Percentiles rank a stretch among this genome's conserved stretches.
Conservation (phyloP, 108 stramenopile genomes). For the Stephanodiscus minutulus region DNA sequence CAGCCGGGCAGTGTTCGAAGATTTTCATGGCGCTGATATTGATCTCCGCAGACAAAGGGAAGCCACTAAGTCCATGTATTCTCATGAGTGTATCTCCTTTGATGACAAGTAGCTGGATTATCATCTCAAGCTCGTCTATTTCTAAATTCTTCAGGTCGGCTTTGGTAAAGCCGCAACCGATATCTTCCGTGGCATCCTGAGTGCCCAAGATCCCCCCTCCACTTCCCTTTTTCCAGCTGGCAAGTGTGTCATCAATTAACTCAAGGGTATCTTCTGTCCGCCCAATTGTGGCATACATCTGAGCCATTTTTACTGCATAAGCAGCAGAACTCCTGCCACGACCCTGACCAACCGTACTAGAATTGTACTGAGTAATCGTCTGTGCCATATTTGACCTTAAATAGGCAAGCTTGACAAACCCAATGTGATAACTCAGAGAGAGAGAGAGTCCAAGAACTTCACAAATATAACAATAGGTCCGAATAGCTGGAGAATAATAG, state of each 20-base stretch:
- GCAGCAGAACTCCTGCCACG: conserved; percentile 27
- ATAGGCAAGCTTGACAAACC: conserved; percentile 20
- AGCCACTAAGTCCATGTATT: conserved; percentile 24
- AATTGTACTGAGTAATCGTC: not conserved
- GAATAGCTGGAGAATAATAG: conserved; percentile 10
- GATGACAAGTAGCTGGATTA: conserved; percentile 28
- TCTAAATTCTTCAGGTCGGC: conserved; percentile 24
- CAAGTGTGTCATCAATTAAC: conserved; percentile 33
- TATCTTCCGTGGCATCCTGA: conserved; percentile 24
- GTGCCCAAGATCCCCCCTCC: conserved; percentile 7
- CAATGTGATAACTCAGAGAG: conserved; percentile 19
- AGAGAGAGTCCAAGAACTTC: conserved; percentile 20
- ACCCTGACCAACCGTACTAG: not conserved
- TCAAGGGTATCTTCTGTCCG: conserved; percentile 27
- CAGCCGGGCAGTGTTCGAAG: conserved; percentile 39
- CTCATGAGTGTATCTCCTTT: conserved; percentile 32
- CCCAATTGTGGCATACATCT: conserved; percentile 44
- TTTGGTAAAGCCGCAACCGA: conserved; percentile 39
- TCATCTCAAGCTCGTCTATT: conserved; percentile 34
- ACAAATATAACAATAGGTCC: conserved; percentile 23
- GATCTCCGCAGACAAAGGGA: conserved; percentile 23
- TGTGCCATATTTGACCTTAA: not conserved
- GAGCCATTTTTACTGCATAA: conserved; percentile 38
- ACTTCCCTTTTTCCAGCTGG: conserved; percentile 18
- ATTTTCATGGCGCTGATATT: conserved; percentile 36